Evolutionary conservation across 768 basidiomycete species (phyloP).

Genomic region (Sporobolomyces phaffii): DNA sequence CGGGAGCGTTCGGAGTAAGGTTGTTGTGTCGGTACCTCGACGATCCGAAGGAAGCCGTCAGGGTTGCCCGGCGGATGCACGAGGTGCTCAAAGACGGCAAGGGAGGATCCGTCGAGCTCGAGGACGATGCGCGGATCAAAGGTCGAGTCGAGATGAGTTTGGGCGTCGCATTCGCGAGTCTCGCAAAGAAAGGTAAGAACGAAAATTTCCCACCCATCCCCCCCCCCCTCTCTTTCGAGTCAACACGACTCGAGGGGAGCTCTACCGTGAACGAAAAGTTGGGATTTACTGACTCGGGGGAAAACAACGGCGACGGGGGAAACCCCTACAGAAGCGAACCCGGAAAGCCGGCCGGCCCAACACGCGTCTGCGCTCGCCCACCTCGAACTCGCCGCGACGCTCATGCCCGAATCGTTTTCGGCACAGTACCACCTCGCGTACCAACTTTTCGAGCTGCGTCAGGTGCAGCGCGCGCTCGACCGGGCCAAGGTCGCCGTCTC

Average conservation of each 20-base stretch:
- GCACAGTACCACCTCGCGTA: slow-evolving; percentile 76
- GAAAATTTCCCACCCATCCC: neutral
- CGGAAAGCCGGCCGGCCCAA: slow-evolving; percentile 56
- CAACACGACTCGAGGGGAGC: no score
- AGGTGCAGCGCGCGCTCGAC: slow-evolving; percentile 62
- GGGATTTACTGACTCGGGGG: no score
- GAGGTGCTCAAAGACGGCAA: slow-evolving; percentile 19
- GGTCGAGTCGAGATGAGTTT: slow-evolving; percentile 46
- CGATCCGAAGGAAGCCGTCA: slow-evolving; percentile 57
- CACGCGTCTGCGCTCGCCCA: slow-evolving; percentile 58
- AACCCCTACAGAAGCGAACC: slow-evolving; percentile 58
- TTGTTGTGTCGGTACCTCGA: slow-evolving; percentile 63
- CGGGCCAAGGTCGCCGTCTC: slow-evolving; percentile 70
- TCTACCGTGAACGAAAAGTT: no score
- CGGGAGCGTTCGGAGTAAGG: slow-evolving; percentile 67
- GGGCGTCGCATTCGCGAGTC: slow-evolving; percentile 65
- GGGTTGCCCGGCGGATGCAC: slow-evolving; percentile 53
- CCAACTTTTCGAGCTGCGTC: slow-evolving; percentile 62
- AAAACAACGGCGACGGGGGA: neutral
- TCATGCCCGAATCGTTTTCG: slow-evolving; percentile 42
- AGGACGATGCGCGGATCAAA: slow-evolving; percentile 29
- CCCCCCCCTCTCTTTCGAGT: neutral
- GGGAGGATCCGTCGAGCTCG: neutral
- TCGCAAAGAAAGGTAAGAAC: slow-evolving; percentile 61
- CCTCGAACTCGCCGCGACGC: slow-evolving; percentile 44